These are phyloP conservation scores for Anthostomella pinea DNA, from an alignment of 2,329 filamentous ascomycete species.

Conservation along the genomic window DNA sequence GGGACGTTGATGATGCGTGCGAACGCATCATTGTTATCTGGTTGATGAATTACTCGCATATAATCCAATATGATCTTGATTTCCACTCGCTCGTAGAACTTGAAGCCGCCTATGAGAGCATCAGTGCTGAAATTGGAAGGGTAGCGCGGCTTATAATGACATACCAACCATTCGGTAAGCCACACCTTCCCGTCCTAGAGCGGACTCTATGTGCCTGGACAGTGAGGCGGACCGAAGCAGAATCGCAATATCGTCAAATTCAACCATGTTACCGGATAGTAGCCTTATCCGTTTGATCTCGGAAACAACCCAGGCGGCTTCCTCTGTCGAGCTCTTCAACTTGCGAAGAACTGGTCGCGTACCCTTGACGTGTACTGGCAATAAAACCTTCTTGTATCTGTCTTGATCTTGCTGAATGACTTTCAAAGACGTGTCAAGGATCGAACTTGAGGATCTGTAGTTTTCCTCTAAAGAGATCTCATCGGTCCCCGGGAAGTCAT, in stretches of 20 bases:
- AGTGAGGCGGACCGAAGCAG: constrained; percentile 80
- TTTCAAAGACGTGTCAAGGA: constrained; percentile 73
- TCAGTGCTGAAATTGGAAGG: constrained; percentile 4
- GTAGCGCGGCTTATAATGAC: constrained; percentile 19
- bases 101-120: constrained; percentile 56
- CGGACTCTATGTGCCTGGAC: constrained; percentile 81
- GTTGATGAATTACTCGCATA: constrained; percentile 77
- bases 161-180: constrained; percentile 85
- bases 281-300: constrained; percentile 72
- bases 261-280: constrained; percentile 71
- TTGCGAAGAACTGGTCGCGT: constrained; percentile 77
- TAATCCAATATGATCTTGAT: constrained; percentile 88
- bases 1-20: constrained; percentile 83
- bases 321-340: constrained; percentile 64
- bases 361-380: constrained; percentile 77
- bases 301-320: constrained; percentile 84
- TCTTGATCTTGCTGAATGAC: constrained; percentile 88
- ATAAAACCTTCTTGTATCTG: constrained; percentile 74
- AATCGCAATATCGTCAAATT: constrained; percentile 77
- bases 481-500: constrained; percentile 72
- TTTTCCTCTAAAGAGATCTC: constrained; percentile 90
- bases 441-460: constrained; percentile 85
- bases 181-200: constrained; percentile 75
- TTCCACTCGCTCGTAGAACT: constrained; percentile 89
- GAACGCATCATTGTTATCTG: constrained; percentile 82